phyloP scores from a whole-genome alignment of 2,329 filamentous ascomycete genomes.

The Aureobasidium sp. region DNA sequence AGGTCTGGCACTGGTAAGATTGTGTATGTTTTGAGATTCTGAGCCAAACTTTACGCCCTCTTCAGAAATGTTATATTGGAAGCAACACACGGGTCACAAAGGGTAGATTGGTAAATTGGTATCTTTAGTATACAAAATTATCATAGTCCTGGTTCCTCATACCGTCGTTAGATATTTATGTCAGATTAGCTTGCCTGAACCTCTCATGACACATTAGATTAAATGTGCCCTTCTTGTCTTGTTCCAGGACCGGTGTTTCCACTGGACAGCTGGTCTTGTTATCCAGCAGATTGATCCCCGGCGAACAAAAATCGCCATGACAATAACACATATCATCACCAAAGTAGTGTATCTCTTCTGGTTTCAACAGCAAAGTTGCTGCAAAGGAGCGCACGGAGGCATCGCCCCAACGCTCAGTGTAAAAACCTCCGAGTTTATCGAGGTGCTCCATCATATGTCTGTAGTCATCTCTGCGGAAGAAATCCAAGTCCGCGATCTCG shows the following conservation, averaged over 20 bases:
- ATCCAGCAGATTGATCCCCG: neutral
- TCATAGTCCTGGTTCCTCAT: too few relatives aligned
- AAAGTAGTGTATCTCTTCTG: neutral
- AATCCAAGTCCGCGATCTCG: constrained; percentile 41
- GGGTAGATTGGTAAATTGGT: too few relatives aligned
- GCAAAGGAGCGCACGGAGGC: constrained; percentile 47
- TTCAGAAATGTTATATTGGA: too few relatives aligned
- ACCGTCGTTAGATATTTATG: neutral
- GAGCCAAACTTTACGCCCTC: too few relatives aligned
- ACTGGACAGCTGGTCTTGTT: neutral
- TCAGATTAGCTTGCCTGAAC: neutral
- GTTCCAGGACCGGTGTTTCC: neutral
- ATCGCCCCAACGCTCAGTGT: constrained; percentile 40
- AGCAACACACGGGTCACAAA: too few relatives aligned
- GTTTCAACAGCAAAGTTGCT: constrained; percentile 41
- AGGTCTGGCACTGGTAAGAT: too few relatives aligned
- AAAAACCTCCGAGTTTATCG: constrained; percentile 41
- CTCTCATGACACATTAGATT: neutral
- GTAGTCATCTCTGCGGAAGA: constrained; percentile 43
- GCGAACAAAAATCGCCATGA: neutral
- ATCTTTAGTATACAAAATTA: too few relatives aligned
- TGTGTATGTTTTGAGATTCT: too few relatives aligned
- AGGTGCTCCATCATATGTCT: constrained; percentile 42
- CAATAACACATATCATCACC: neutral
- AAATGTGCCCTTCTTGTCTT: neutral